Conservation (phyloP, 164 flowering plant genomes). For the Dillenia suffruticosa region DNA sequence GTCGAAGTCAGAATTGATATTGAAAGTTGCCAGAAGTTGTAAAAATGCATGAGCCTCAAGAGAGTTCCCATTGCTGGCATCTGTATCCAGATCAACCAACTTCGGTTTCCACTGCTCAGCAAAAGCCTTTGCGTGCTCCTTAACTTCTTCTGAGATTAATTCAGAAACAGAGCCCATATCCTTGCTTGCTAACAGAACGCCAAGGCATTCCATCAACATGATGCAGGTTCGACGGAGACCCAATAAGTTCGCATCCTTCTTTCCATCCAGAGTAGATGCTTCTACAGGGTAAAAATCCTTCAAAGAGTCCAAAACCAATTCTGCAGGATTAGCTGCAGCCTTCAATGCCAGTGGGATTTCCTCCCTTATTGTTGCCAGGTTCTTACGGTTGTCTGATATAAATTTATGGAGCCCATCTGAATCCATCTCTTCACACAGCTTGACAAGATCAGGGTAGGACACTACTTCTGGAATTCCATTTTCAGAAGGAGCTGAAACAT, state of each 20-base stretch:
- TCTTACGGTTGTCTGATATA: slow-evolving; percentile 91
- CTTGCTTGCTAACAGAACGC: slow-evolving; percentile 32
- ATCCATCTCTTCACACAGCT: slow-evolving; percentile 79
- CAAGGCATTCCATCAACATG: slow-evolving; percentile 93
- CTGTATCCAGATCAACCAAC: slow-evolving; percentile 72
- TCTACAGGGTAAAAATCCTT: slow-evolving; percentile 66
- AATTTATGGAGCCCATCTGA: slow-evolving; percentile 80
- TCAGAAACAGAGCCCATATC: slow-evolving; percentile 32
- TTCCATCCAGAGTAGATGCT: slow-evolving; percentile 48
- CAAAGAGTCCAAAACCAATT: slow-evolving; percentile 67
- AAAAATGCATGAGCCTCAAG: slow-evolving; percentile 96
- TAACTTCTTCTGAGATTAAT: slow-evolving; percentile 51
- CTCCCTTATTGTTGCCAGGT: slow-evolving; percentile 71
- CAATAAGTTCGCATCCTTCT: slow-evolving; percentile 69
- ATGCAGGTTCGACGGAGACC: slow-evolving; percentile 89
- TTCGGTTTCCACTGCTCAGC: slow-evolving; percentile 93
- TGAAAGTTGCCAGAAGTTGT: slow-evolving; percentile 84
- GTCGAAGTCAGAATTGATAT: slow-evolving; percentile 68
- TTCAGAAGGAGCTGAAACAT: slow-evolving; percentile 20
- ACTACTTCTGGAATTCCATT: slow-evolving; percentile 34
- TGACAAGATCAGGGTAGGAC: slow-evolving; percentile 61
- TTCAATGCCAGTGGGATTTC: slow-evolving; percentile 79
- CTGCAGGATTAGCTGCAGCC: slow-evolving; percentile 67
- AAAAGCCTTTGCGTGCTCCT: slow-evolving; percentile 63
- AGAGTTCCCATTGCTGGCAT: slow-evolving; percentile 85